Evolutionary conservation across 2,329 filamentous ascomycete species (phyloP).

Genomic region (Cladosporium colombiae): DNA sequence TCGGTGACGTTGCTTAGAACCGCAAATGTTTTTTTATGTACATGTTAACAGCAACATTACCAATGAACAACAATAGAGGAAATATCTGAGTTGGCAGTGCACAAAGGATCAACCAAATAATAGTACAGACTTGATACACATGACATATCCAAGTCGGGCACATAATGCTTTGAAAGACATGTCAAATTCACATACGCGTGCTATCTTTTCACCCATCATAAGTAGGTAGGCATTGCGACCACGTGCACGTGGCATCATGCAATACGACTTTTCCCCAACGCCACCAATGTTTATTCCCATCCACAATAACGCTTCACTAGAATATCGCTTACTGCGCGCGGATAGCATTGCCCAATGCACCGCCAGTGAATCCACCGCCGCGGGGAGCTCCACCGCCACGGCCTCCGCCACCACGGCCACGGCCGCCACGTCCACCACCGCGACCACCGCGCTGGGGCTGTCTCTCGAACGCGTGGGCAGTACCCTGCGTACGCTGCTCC

Average conservation of each 20-base stretch:
- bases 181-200: slow-evolving; percentile 22
- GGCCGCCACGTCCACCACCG: slow-evolving; percentile 52
- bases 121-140: background rate
- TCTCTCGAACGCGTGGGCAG: slow-evolving; percentile 90
- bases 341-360: slow-evolving; percentile 66
- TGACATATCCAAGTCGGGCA: background rate
- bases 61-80: background rate
- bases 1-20: background rate
- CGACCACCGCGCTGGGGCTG: slow-evolving; percentile 75
- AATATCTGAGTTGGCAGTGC: too few relatives aligned
- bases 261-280: slow-evolving; percentile 20
- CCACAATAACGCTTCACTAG: slow-evolving; percentile 20
- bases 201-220: slow-evolving; percentile 20
- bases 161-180: slow-evolving; percentile 7
- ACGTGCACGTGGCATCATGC: slow-evolving; percentile 18
- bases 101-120: background rate
- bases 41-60: background rate
- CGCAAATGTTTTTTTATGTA: background rate
- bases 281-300: slow-evolving; percentile 20
- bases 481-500: slow-evolving; percentile 95
- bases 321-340: slow-evolving; percentile 43
- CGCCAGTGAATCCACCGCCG: slow-evolving; percentile 79
- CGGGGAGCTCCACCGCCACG: slow-evolving; percentile 58
- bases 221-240: slow-evolving; percentile 19
- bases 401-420: slow-evolving; percentile 60